Evolutionary conservation across 805 yeast species (phyloP).

Genomic region (Schizosaccharomyces octosporus): DNA sequence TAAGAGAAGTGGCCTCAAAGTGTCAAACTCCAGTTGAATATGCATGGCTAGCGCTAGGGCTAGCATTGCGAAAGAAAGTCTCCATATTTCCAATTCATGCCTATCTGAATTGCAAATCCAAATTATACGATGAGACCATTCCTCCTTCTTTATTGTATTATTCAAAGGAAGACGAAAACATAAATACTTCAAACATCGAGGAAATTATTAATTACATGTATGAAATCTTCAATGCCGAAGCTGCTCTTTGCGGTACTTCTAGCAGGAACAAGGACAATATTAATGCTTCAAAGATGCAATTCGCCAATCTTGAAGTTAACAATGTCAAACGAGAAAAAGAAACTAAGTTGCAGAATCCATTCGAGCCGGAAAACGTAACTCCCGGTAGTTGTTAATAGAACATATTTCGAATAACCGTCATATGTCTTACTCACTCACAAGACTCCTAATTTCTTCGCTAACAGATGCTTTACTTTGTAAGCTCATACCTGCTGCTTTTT

Average conservation of each 20-base stretch:
- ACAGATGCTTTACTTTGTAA: slow-evolving; percentile 10
- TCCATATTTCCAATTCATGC: not conserved
- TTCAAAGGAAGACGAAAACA: not conserved
- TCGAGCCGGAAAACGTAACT: too few relatives aligned
- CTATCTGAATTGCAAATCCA: not conserved
- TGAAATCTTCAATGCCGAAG: not conserved
- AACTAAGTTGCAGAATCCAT: too few relatives aligned
- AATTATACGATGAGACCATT: not conserved
- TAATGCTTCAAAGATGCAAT: too few relatives aligned
- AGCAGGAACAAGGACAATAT: too few relatives aligned
- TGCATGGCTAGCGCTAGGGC: not conserved
- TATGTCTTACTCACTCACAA: not conserved
- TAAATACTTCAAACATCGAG: not conserved
- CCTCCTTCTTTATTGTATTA: not conserved
- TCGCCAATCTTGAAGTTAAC: too few relatives aligned
- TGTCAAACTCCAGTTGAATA: not conserved
- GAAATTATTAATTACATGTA: not conserved
- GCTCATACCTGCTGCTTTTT: slow-evolving; percentile 16
- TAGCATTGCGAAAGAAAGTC: not conserved
- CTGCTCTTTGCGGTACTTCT: not conserved
- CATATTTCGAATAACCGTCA: not conserved
- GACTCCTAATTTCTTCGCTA: not conserved
- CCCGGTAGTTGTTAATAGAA: too few relatives aligned
- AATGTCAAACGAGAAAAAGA: too few relatives aligned
- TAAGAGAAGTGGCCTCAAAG: not conserved